A percentile compares a stretch with the other conserved stretches of the same genome.
These are phyloP conservation scores for Lepidium aucheri DNA, from an alignment of 345 rosid genomes.

Conservation along the genomic window DNA sequence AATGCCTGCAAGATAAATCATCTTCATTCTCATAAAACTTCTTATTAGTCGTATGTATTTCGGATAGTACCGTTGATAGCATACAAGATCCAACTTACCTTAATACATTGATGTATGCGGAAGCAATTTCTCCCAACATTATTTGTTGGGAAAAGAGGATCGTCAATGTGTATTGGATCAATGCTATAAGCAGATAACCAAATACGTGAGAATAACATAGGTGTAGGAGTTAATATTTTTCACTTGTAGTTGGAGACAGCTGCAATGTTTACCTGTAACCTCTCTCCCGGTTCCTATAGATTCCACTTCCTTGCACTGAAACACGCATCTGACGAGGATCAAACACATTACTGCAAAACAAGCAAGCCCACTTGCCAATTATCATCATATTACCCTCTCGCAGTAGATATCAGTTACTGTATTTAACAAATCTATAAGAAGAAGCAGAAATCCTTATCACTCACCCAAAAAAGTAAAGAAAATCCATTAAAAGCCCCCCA, in stretches of 20 bases:
- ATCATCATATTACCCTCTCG: background rate
- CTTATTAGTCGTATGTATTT: background rate
- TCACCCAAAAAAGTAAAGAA: constrained; percentile 97
- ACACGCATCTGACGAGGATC: constrained; percentile 98
- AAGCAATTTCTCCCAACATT: constrained; percentile 98
- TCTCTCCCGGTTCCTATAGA: constrained; percentile 82
- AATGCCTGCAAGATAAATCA: constrained; percentile 61
- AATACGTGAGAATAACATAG: constrained; percentile 1
- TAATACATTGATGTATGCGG: constrained; percentile 95
- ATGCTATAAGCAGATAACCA: constrained; percentile 43
- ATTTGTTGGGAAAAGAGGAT: constrained; percentile 88
- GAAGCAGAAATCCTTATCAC: constrained; percentile 25
- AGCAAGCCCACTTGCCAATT: background rate
- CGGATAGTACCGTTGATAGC: background rate
- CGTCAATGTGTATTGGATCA: constrained; percentile 94
- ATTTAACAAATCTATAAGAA: constrained; percentile 1
- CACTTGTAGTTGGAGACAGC: constrained; percentile 4
- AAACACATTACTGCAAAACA: constrained; percentile 69
- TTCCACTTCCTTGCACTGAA: constrained; percentile 90
- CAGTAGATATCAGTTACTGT: background rate
- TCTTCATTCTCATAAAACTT: background rate
- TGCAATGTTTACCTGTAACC: constrained; percentile 64
- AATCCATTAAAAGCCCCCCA: constrained; percentile 94
- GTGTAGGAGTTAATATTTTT: background rate
- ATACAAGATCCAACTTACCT: constrained; percentile 41